Evolutionary conservation across 495 filamentous ascomycete species (phyloP).

Genomic region (Neurospora pannonica): DNA sequence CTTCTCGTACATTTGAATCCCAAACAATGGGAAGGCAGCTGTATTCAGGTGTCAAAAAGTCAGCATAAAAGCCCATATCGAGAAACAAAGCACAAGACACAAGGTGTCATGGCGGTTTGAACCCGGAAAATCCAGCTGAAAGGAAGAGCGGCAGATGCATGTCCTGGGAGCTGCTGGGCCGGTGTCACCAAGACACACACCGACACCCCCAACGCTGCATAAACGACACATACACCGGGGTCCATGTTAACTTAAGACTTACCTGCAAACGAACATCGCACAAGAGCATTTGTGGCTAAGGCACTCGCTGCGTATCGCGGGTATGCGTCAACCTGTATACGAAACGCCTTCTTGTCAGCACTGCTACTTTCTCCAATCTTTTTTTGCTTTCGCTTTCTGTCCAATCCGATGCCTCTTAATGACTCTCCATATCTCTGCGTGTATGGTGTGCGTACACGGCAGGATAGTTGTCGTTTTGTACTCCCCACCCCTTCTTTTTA

Average conservation of each 20-base stretch:
- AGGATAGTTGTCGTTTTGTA: background rate
- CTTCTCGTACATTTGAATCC: conserved; percentile 51
- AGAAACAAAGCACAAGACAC: conserved; percentile 36
- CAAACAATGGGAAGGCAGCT: conserved; percentile 43
- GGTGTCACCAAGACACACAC: background rate
- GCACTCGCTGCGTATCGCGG: conserved; percentile 82
- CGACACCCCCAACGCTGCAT: background rate
- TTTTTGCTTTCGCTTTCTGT: conserved; percentile 5
- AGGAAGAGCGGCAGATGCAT: conserved; percentile 27
- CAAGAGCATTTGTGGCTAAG: conserved; percentile 80
- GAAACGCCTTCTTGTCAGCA: conserved; percentile 17
- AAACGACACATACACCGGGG: background rate
- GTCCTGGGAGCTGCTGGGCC: background rate
- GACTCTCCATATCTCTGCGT: background rate
- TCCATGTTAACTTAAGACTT: conserved; percentile 38
- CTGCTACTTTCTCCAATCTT: background rate
- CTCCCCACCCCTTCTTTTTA: background rate
- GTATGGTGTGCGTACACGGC: background rate
- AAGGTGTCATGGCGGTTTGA: conserved; percentile 26
- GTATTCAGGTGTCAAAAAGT: conserved; percentile 11
- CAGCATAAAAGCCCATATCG: conserved; percentile 1
- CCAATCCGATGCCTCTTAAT: conserved; percentile 10
- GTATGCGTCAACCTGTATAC: conserved; percentile 67
- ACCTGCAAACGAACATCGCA: conserved; percentile 74
- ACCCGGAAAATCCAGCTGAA: conserved; percentile 40